phyloP scores from a whole-genome alignment of 768 basidiomycete genomes.

The Peribolospora kevripleyi region DNA sequence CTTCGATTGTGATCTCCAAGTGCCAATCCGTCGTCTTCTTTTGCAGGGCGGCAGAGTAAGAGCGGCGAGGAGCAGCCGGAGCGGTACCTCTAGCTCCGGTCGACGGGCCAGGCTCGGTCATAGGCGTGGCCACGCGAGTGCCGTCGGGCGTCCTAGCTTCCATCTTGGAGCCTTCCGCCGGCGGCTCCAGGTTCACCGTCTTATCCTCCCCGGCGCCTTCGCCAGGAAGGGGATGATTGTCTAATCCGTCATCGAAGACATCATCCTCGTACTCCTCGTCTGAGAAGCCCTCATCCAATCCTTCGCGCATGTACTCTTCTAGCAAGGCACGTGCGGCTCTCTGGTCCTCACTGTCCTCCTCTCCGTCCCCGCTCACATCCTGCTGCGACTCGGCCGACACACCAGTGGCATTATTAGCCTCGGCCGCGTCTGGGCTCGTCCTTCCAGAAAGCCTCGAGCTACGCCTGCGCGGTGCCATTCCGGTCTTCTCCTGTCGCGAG shows the following conservation, averaged over 20 bases:
- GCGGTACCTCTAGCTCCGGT: slow-evolving; percentile 15
- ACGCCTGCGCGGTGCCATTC: too few species aligned
- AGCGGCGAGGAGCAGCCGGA: slow-evolving; percentile 21
- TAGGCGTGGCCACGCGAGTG: slow-evolving; percentile 75
- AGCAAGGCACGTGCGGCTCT: background rate
- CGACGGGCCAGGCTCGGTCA: slow-evolving; percentile 23
- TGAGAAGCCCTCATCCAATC: too few species aligned
- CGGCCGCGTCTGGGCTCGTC: too few species aligned
- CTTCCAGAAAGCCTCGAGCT: too few species aligned
- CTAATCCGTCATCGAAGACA: slow-evolving; percentile 2
- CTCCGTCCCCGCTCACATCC: too few species aligned
- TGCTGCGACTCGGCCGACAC: too few species aligned
- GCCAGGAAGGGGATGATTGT: background rate
- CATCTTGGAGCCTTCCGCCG: slow-evolving; percentile 62
- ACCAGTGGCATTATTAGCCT: too few species aligned
- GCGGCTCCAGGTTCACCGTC: slow-evolving; percentile 11
- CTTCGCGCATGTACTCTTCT: background rate
- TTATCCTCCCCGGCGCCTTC: slow-evolving; percentile 8
- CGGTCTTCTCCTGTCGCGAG: too few species aligned
- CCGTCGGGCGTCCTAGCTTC: slow-evolving; percentile 95
- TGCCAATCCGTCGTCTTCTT: slow-evolving; percentile 89
- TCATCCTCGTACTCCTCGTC: background rate
- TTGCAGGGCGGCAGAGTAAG: slow-evolving; percentile 86
- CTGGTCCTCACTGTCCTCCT: background rate
- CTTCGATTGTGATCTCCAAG: slow-evolving; percentile 83